These are phyloP conservation scores for Rhodomyrtus psidioides DNA, from an alignment of 441 rosid species.

Conservation along the genomic window DNA sequence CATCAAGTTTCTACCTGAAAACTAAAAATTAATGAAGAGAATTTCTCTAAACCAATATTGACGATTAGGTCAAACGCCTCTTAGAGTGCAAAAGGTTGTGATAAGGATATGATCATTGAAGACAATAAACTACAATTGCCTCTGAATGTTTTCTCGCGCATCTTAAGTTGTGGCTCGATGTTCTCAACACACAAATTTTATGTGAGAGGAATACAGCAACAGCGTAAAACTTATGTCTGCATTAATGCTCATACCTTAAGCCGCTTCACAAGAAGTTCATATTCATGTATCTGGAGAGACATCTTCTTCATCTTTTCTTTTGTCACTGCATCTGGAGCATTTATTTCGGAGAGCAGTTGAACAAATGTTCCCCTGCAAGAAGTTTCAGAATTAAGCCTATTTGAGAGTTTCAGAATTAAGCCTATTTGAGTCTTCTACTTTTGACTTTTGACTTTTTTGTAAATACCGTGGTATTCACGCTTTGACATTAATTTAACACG, in stretches of 20 bases:
- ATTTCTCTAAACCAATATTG: background rate
- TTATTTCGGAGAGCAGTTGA: conserved; percentile 22
- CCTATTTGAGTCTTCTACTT: background rate
- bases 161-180: background rate
- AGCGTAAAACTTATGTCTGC: background rate
- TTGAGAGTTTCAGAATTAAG: conserved; percentile 13
- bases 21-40: background rate
- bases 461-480: background rate
- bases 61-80: background rate
- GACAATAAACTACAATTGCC: background rate
- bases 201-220: background rate
- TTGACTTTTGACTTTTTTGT: background rate
- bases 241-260: conserved; percentile 45
- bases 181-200: background rate
- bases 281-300: conserved; percentile 43
- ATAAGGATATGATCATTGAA: background rate
- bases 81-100: background rate
- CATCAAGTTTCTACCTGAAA: background rate
- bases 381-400: conserved; percentile 15
- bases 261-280: conserved; percentile 47
- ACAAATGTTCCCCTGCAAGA: conserved; percentile 27
- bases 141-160: background rate
- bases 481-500: background rate
- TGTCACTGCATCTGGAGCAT: conserved; percentile 21
- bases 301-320: conserved; percentile 34